Conservation (phyloP, 805 yeast species). For the Kuraishia hungarica region DNA sequence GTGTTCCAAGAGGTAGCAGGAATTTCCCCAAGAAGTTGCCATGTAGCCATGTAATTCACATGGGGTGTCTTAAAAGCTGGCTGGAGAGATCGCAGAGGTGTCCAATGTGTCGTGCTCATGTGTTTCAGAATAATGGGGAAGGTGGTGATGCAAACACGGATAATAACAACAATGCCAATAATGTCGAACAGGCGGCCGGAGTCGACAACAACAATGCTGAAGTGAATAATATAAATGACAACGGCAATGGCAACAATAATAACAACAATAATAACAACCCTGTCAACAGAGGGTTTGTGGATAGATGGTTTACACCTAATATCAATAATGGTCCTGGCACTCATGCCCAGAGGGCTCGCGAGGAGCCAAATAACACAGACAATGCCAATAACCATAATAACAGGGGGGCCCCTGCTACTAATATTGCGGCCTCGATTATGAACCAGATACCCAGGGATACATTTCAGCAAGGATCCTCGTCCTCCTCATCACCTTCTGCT, state of each 20-base stretch:
- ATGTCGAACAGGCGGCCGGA: no score
- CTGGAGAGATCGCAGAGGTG: conserved; percentile 86
- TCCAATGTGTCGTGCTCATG: conserved; percentile 81
- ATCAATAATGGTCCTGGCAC: not conserved
- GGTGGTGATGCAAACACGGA: not conserved
- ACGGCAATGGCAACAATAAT: conserved; percentile 7
- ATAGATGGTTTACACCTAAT: not conserved
- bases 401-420: not conserved
- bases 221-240: conserved; percentile 3
- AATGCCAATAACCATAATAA: not conserved
- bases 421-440: not conserved
- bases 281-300: not conserved
- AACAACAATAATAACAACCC: conserved; percentile 6
- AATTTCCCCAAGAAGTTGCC: conserved; percentile 63
- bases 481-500: not conserved
- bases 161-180: conserved; percentile 1
- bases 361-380: not conserved
- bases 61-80: conserved; percentile 91
- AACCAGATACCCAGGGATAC: conserved; percentile 1
- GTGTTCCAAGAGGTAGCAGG: conserved; percentile 25
- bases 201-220: conserved; percentile 9
- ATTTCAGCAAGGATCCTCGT: not conserved
- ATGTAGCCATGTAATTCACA: conserved; percentile 85
- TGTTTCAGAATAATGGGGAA: conserved; percentile 26
- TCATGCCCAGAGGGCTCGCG: not conserved